These are phyloP conservation scores for Bothriochloa decipiens DNA, from an alignment of 176 grass and related monocot genomes.

Conservation along the genomic window DNA sequence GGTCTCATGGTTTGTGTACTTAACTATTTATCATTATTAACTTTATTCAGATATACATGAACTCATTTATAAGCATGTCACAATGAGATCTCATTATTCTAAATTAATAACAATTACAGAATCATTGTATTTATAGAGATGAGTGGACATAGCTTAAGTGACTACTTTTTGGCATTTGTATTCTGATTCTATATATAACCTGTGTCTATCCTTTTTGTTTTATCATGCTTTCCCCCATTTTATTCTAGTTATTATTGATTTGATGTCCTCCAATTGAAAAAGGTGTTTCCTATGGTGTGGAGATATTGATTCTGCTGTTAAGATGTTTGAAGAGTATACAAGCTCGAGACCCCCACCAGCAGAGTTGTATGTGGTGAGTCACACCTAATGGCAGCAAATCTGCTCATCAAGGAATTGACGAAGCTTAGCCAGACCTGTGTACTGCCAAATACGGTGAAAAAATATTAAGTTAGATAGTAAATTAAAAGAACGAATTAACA, in stretches of 20 bases:
- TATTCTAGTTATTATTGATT: constrained; percentile 46
- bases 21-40: constrained; percentile 36
- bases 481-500: constrained; percentile 4
- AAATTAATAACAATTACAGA: not conserved
- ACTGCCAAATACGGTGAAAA: not conserved
- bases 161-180: constrained; percentile 10
- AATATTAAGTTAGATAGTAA: not conserved
- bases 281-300: constrained; percentile 89
- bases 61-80: constrained; percentile 16
- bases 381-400: constrained; percentile 22
- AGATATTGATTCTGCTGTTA: constrained; percentile 94
- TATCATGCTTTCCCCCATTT: constrained; percentile 27
- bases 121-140: constrained; percentile 28
- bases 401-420: constrained; percentile 5
- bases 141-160: constrained; percentile 22
- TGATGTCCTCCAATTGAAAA: constrained; percentile 29
- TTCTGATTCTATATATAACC: not conserved
- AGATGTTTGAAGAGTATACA: constrained; percentile 89
- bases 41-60: not conserved
- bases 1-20: constrained; percentile 19
- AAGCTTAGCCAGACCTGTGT: constrained; percentile 2
- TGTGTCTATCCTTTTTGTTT: constrained; percentile 16
- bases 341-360: constrained; percentile 58
- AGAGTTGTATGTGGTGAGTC: constrained; percentile 90
- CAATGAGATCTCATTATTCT: constrained; percentile 11